phyloP scores from a whole-genome alignment of 331 rosid species.

The Cucumis variabilis region DNA sequence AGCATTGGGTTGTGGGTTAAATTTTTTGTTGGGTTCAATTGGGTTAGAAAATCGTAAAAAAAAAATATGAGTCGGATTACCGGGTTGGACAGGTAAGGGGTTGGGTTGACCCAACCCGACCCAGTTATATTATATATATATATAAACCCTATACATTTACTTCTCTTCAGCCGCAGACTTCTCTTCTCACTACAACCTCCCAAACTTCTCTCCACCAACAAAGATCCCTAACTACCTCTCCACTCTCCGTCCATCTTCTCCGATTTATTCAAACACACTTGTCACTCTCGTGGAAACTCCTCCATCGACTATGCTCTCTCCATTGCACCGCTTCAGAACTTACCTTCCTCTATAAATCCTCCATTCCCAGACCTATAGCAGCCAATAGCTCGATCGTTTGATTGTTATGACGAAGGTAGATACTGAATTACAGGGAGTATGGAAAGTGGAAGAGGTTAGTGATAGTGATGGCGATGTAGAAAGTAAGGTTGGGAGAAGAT shows the following conservation, averaged over 20 bases:
- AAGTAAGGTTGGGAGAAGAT: constrained; percentile 32
- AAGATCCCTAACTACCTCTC: constrained; percentile 53
- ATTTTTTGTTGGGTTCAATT: too few species aligned
- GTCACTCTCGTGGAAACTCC: constrained; percentile 37
- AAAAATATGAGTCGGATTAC: too few species aligned
- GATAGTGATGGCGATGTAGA: constrained; percentile 1
- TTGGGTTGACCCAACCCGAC: too few species aligned
- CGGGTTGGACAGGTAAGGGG: too few species aligned
- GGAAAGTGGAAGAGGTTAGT: constrained; percentile 43
- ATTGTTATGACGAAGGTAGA: constrained; percentile 56
- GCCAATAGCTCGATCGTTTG: constrained; percentile 54
- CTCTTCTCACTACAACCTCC: too few species aligned
- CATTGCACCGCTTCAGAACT: constrained; percentile 34
- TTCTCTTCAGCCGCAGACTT: too few species aligned
- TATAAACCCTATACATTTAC: too few species aligned
- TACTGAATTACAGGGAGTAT: constrained; percentile 51
- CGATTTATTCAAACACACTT: constrained; percentile 44
- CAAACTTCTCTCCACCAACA: constrained; percentile 34
- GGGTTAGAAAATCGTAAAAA: too few species aligned
- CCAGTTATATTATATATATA: too few species aligned
- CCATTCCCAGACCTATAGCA: constrained; percentile 41
- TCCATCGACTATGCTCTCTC: constrained; percentile 27
- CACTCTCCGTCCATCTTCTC: constrained; percentile 49
- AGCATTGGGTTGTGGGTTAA: too few species aligned
- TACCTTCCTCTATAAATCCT: not conserved